Evolutionary conservation across 2,329 filamentous ascomycete species (phyloP), one percentile per base, ranked within the genome.

Genomic region (Fusarium dlaminii): DNA sequence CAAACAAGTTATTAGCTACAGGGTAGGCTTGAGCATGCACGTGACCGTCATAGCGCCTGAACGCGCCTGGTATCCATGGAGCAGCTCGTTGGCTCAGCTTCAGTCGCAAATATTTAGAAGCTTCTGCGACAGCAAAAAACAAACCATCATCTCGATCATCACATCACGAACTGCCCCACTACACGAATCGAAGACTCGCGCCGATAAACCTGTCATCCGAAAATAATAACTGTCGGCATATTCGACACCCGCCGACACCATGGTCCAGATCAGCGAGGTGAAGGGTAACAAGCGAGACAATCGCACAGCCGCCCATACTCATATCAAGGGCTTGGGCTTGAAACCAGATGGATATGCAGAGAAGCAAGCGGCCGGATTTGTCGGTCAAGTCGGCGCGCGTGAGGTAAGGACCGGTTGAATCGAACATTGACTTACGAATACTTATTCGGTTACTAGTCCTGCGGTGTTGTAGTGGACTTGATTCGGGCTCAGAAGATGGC

Each of bases 401-500:
- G 96, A 99, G 89, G 94, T 97, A 85, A 74, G 86, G 40, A 27
- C 27, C 30, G n/a, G 36, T 42, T 17, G 46, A 52, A 24, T 46
- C 34, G 42, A 57, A 30, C 4, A 46, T 57, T 22, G 39, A 51
- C 45, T 34, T 27, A 55, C 37, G 49, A 17, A 64, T 66, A 62
- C 77, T 79, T 68, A 78, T 70, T n/a, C 32, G 60, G 24, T 40
- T 58, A 51, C 75, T 75, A 95, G 94, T 96, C 96, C 81, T 97
- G 94, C 81, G 96, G 96, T 82, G 92, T 99, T 46, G 94, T 99
- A 45, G 96, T 98, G 80, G 96, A 98, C 82, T 88, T 99, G 75
- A 97, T 99, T 82, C 93, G 93, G 82, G 92, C 94, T 68, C 97
- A 98, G 87, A 98, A 97, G 86, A 98, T 99, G 96, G 94, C 96